Percentiles rank a stretch among this genome's conserved stretches.
Conservation (phyloP, 2,329 filamentous ascomycete genomes). For the Gnomoniopsis smithogilvyi region DNA sequence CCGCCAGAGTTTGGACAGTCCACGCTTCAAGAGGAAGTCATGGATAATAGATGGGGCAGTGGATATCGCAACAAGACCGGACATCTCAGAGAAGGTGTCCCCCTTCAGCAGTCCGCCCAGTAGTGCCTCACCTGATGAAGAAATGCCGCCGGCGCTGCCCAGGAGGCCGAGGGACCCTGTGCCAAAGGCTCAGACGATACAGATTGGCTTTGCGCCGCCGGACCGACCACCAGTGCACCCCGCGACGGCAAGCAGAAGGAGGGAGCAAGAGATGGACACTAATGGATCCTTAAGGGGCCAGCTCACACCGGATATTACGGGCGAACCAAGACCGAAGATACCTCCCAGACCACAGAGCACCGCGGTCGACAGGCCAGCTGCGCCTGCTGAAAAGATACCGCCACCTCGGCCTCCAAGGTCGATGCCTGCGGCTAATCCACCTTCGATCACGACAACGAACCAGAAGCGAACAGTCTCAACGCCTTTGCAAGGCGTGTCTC, state of each 20-base stretch:
- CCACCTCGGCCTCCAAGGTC: conserved; percentile 43
- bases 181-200: conserved; percentile 30
- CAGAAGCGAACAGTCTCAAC: conserved; percentile 45
- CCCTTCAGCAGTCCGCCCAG: conserved; percentile 86
- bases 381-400: conserved; percentile 31
- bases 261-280: conserved; percentile 41
- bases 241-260: conserved; percentile 40
- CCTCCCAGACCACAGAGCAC: conserved; percentile 44
- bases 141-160: conserved; percentile 47
- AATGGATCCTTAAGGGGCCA: conserved; percentile 36
- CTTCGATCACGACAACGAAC: conserved; percentile 13
- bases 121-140: conserved; percentile 51
- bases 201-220: conserved; percentile 45
- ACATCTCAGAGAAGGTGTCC: conserved; percentile 53
- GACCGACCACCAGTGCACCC: conserved; percentile 45
- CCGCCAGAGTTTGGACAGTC: conserved; percentile 66
- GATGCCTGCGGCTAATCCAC: conserved; percentile 13
- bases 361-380: conserved; percentile 29
- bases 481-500: conserved; percentile 40
- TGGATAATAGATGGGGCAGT: conserved; percentile 24
- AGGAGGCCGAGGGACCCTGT: conserved; percentile 36
- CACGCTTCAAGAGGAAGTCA: conserved; percentile 31
- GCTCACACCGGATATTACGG: conserved; percentile 37
- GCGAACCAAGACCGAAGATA: conserved; percentile 44
- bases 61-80: conserved; percentile 31